Conservation (phyloP, 177 flowering plant species). For the Vitis hybrid region DNA sequence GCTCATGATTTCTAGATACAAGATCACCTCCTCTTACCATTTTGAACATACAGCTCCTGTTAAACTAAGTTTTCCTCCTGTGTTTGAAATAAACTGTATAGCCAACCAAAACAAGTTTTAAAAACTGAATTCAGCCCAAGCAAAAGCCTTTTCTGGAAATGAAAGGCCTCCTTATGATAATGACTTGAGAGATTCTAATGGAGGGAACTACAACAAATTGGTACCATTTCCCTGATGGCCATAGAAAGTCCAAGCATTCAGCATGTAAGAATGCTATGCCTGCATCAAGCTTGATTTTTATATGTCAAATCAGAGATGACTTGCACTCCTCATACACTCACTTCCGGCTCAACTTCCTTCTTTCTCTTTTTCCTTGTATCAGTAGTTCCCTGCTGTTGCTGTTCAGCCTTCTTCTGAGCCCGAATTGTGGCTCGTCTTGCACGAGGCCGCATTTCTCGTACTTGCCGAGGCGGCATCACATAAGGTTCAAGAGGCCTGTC, state of each 20-base stretch:
- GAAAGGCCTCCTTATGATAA: too few relatives aligned
- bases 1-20: too few relatives aligned
- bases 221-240: neutral
- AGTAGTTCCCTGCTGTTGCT: conserved; percentile 29
- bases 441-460: conserved; percentile 81
- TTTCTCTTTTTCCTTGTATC: conserved; percentile 32
- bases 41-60: too few relatives aligned
- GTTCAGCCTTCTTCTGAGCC: conserved; percentile 77
- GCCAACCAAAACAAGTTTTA: too few relatives aligned
- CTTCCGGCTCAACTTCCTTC: conserved; percentile 28
- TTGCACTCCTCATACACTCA: conserved; percentile 8
- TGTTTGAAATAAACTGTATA: too few relatives aligned
- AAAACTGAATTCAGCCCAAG: too few relatives aligned
- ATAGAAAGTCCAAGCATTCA: neutral
- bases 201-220: neutral
- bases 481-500: conserved; percentile 71
- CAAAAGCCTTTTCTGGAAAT: too few relatives aligned
- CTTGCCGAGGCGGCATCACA: conserved; percentile 72
- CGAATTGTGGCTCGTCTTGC: conserved; percentile 79
- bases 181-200: too few relatives aligned
- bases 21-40: too few relatives aligned
- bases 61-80: too few relatives aligned
- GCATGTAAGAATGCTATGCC: too few relatives aligned
- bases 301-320: neutral
- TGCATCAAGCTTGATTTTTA: neutral